These are phyloP conservation scores for Mrakiaceae sp. DNA, from an alignment of 1,284 basidiomycete genomes.

Conservation along the genomic window DNA sequence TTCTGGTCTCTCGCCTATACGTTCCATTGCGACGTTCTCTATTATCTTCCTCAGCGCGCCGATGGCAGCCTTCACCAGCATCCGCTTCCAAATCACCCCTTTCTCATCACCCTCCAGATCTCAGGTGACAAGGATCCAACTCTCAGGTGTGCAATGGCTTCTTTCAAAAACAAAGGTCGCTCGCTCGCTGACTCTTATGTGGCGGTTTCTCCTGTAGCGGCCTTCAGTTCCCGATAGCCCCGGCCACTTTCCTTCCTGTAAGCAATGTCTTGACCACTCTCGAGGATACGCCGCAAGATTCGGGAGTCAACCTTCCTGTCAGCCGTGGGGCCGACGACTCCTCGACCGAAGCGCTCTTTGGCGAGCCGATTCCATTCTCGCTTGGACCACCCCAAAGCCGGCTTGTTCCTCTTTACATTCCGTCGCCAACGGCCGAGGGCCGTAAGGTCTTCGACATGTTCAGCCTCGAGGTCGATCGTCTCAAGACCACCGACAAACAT, in stretches of 20 bases:
- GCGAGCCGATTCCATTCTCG: neutral
- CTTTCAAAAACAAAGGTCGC: too few relatives aligned
- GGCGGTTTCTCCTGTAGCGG: too few relatives aligned
- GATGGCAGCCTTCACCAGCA: neutral
- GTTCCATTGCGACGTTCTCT: constrained; percentile 4
- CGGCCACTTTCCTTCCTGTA: neutral
- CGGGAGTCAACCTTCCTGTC: too few relatives aligned
- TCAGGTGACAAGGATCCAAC: neutral
- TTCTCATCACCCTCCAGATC: neutral
- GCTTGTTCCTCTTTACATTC: neutral
- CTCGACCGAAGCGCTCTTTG: neutral
- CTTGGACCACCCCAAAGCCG: neutral
- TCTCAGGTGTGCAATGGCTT: neutral
- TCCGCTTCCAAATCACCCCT: neutral
- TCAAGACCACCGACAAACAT: too few relatives aligned
- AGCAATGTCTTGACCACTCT: too few relatives aligned
- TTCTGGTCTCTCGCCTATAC: constrained; percentile 11
- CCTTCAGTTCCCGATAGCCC: constrained; percentile 7
- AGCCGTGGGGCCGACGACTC: too few relatives aligned
- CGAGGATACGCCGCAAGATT: too few relatives aligned
- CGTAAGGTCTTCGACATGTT: neutral
- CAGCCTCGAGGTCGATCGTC: neutral
- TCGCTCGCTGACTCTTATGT: too few relatives aligned
- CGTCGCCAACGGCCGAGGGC: neutral
- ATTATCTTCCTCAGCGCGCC: neutral